Evolutionary conservation across 2,329 filamentous ascomycete genomes (phyloP), one percentile per base, ranked within the genome.

Genomic region (Colletotrichum cordylinicola): DNA sequence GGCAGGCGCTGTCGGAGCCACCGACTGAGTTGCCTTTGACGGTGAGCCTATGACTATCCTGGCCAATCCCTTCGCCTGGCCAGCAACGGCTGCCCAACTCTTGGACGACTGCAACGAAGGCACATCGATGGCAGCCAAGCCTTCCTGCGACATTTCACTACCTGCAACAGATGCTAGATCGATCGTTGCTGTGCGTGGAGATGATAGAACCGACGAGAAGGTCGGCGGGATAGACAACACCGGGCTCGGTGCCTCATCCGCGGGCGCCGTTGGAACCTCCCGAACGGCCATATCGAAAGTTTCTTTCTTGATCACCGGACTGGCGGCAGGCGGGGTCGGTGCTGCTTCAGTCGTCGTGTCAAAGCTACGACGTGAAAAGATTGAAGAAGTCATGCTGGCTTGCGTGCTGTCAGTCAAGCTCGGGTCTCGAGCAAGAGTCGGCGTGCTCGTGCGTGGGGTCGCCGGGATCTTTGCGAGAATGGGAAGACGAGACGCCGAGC

Each of bases 71-170:
- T 71, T 27, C 24, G 67, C 43, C 15, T 71, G 67, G 60, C 72
- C 72, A 15, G 83, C 85, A 6, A 87, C 83, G 74, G 86, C 85
- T 12, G 85, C 85, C 85, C 85, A 87, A 70, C 85, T 87, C 80
- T 82, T 83, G 56, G 80, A 78, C 13, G 83, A 79, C 27, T 83
- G 84, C 35, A 86, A 72, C 6, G 84, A 79, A 13, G 85, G 84
- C 8, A 83, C 78, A 33, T 67, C 72, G 15, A 79, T 78, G 2
- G 77, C 68, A 9, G 79, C 78, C 2, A 74, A n/a, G 6, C 77
- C 75, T 3, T 75, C 76, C 8, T 21, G 37, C 13, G 66, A 56
- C 4, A 52, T 8, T 16, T 66, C 77, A 18, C 72, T 77, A 2
- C 77, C 69, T 9, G 61, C 68, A 12, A 24, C 29, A 13, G 72